Evolutionary conservation across 345 rosid species (phyloP).

Genomic region (Hevea brasiliensis): DNA sequence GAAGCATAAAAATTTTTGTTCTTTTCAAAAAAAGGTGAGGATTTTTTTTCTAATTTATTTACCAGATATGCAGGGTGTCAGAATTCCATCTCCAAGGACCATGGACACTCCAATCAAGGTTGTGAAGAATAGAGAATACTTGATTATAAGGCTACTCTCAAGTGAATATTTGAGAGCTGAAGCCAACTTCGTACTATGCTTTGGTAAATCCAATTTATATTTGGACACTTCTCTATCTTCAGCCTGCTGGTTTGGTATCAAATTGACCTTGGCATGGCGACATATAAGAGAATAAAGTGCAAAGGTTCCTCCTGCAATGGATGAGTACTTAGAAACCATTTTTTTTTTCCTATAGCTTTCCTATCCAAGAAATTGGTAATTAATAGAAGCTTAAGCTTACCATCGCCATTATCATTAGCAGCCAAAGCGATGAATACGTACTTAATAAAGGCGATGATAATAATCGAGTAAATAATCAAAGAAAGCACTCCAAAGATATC

Average conservation of each 20-base stretch:
- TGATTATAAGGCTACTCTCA: slow-evolving; percentile 37
- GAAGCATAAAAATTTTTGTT: not conserved
- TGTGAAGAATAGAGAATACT: slow-evolving; percentile 36
- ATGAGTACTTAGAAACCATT: not conserved
- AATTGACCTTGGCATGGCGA: slow-evolving; percentile 42
- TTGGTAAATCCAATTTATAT: slow-evolving; percentile 34
- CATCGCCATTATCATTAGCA: slow-evolving; percentile 23
- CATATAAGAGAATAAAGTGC: slow-evolving; percentile 56
- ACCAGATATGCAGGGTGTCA: slow-evolving; percentile 62
- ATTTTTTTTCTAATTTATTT: not conserved
- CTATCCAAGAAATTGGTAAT: too few relatives aligned
- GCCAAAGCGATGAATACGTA: slow-evolving; percentile 18
- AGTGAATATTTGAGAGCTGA: slow-evolving; percentile 31
- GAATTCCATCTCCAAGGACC: slow-evolving; percentile 66
- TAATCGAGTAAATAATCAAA: slow-evolving; percentile 13
- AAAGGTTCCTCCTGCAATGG: slow-evolving; percentile 47
- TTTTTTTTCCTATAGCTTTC: too few relatives aligned
- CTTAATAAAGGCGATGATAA: slow-evolving; percentile 12
- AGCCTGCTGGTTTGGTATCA: slow-evolving; percentile 50
- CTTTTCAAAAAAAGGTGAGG: too few relatives aligned
- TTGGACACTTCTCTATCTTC: slow-evolving; percentile 43
- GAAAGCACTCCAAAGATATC: slow-evolving; percentile 15
- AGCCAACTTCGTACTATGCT: slow-evolving; percentile 32
- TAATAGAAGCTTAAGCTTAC: not conserved
- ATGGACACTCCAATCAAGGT: slow-evolving; percentile 60